Evolutionary conservation across 2,329 filamentous ascomycete species (phyloP).

Genomic region (Periconia macrospinosa): DNA sequence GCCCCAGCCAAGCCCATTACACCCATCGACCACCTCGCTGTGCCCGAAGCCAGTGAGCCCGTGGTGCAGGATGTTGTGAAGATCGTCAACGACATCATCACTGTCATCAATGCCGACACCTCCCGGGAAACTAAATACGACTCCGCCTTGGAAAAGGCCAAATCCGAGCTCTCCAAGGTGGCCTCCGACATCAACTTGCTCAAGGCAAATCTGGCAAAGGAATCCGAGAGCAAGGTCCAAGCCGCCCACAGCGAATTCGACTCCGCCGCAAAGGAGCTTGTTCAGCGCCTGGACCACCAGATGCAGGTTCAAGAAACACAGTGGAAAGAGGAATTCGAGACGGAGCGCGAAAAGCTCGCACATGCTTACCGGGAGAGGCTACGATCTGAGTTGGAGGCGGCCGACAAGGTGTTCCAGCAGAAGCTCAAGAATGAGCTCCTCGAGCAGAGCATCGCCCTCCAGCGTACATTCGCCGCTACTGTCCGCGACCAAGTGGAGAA

Average conservation of each 20-base stretch:
- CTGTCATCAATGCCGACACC: conserved; percentile 85
- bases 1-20: conserved; percentile 41
- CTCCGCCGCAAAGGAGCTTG: conserved; percentile 81
- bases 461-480: conserved; percentile 78
- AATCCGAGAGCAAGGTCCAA: conserved; percentile 74
- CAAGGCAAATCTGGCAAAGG: conserved; percentile 68
- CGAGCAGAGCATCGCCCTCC: conserved; percentile 86
- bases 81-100: conserved; percentile 94
- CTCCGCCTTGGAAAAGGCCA: conserved; percentile 79
- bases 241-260: conserved; percentile 78
- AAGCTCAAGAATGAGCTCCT: conserved; percentile 81
- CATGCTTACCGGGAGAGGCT: conserved; percentile 79
- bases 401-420: conserved; percentile 79
- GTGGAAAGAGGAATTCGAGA: conserved; percentile 86
- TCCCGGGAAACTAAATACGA: conserved; percentile 73
- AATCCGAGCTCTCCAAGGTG: conserved; percentile 77
- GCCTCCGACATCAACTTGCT: conserved; percentile 77
- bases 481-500: conserved; percentile 81
- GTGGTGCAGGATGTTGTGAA: conserved; percentile 91
- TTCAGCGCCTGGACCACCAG: conserved; percentile 80
- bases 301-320: conserved; percentile 78
- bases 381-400: conserved; percentile 75
- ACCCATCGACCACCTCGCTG: conserved; percentile 75
- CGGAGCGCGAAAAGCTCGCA: conserved; percentile 79
- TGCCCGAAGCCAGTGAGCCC: conserved; percentile 77